Percentiles rank a stretch among this genome's conserved stretches.
These are phyloP conservation scores for Penicillium verrucosum DNA, from an alignment of 2,329 filamentous ascomycete genomes.

Conservation along the genomic window DNA sequence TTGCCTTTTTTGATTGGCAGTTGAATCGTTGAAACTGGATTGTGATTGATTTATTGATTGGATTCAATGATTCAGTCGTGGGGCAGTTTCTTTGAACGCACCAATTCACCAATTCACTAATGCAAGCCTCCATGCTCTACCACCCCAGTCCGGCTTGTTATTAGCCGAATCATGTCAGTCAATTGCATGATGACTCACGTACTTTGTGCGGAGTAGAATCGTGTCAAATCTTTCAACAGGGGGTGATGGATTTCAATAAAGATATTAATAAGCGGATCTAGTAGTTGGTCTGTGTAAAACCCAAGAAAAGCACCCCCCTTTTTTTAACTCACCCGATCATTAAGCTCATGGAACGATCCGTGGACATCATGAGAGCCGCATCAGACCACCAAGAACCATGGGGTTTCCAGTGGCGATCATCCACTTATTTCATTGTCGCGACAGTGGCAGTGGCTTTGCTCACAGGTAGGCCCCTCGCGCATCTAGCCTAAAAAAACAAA, in stretches of 20 bases:
- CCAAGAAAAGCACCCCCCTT: not conserved
- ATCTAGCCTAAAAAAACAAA: not conserved
- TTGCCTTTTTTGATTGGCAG: not conserved
- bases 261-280: not conserved
- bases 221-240: not conserved
- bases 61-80: not conserved
- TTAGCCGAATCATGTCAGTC: not conserved
- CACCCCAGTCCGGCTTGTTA: not conserved
- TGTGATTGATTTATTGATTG: not conserved
- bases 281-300: not conserved
- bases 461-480: constrained; percentile 13
- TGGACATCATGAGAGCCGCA: not conserved
- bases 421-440: constrained; percentile 21
- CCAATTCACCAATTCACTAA: not conserved
- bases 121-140: not conserved
- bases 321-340: not conserved
- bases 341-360: not conserved
- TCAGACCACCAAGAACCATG: constrained; percentile 3
- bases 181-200: no score
- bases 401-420: constrained; percentile 25
- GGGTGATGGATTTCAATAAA: not conserved
- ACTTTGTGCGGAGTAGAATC: no score
- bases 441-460: constrained; percentile 26
- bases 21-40: not conserved
- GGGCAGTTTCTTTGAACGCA: not conserved